Percentiles rank a stretch among this genome's conserved stretches.
Conservation (phyloP, 352 stramenopile species). For the Globisporangium ultimum region DNA sequence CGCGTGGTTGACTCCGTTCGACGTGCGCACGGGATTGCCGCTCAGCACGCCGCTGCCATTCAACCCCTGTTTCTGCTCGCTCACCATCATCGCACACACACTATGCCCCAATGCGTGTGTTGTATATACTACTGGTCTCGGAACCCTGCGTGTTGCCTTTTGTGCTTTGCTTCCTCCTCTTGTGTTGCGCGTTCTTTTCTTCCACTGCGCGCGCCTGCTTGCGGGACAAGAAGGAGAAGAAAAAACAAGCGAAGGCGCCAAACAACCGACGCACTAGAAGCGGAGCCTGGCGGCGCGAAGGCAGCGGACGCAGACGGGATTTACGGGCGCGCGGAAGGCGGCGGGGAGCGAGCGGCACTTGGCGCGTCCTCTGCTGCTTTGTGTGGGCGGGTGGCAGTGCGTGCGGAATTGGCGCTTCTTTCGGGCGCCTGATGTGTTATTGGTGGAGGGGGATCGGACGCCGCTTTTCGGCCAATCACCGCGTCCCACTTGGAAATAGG, state of each 20-base stretch:
- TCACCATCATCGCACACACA: constrained; percentile 40
- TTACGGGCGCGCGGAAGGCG: too few relatives aligned
- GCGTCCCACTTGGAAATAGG: background rate
- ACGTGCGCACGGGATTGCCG: background rate
- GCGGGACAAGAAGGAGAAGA: too few relatives aligned
- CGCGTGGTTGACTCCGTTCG: constrained; percentile 1
- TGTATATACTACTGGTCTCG: too few relatives aligned
- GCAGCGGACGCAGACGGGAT: too few relatives aligned
- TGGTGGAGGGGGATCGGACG: constrained; percentile 27
- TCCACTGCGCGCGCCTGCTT: too few relatives aligned
- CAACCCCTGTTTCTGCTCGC: constrained; percentile 25
- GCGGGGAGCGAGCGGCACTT: background rate
- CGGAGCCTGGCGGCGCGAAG: too few relatives aligned
- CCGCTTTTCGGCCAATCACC: constrained; percentile 28
- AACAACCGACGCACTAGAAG: too few relatives aligned
- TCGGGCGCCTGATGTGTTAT: constrained; percentile 17
- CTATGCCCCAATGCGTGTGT: background rate
- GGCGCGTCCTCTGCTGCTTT: constrained; percentile 13
- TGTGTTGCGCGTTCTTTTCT: too few relatives aligned
- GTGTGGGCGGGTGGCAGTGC: background rate
- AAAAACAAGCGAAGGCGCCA: too few relatives aligned
- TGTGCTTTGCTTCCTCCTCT: too few relatives aligned
- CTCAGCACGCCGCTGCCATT: background rate
- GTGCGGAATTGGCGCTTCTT: background rate
- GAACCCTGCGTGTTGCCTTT: too few relatives aligned